Percentiles rank a stretch among this genome's conserved stretches.
These are phyloP conservation scores for Pyrenula massariospora DNA, from an alignment of 495 filamentous ascomycete genomes.

Conservation along the genomic window DNA sequence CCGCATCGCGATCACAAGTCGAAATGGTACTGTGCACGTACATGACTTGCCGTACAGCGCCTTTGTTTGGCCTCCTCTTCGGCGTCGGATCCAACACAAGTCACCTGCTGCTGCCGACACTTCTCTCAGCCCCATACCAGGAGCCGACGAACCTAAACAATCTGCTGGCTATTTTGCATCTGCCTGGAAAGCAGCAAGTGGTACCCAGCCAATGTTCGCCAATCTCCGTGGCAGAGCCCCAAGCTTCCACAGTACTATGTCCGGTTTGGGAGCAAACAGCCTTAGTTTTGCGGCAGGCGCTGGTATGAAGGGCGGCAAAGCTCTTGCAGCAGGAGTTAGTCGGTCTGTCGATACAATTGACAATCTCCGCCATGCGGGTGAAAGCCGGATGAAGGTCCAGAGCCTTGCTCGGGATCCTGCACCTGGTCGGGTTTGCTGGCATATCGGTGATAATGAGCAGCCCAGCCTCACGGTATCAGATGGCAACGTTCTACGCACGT, in stretches of 20 bases:
- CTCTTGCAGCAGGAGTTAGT: constrained; percentile 69
- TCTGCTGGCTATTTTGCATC: constrained; percentile 52
- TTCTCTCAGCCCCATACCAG: constrained; percentile 14
- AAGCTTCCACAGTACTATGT: constrained; percentile 35
- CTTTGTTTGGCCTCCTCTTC: constrained; percentile 81
- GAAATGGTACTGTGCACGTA: constrained; percentile 87
- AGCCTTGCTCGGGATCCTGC: constrained; percentile 33
- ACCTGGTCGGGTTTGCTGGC: constrained; percentile 29
- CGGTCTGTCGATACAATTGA: constrained; percentile 72
- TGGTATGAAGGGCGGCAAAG: constrained; percentile 59
- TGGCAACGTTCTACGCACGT: constrained; percentile 15
- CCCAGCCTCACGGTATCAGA: constrained; percentile 27
- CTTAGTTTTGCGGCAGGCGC: constrained; percentile 54
- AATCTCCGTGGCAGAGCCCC: constrained; percentile 39
- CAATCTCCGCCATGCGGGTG: constrained; percentile 69
- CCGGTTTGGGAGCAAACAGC: constrained; percentile 33
- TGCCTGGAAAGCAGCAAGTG: constrained; percentile 43
- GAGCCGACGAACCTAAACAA: constrained; percentile 36
- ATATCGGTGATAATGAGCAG: constrained; percentile 18
- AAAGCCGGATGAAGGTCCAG: constrained; percentile 71
- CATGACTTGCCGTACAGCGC: constrained; percentile 74
- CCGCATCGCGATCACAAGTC: constrained; percentile 72
- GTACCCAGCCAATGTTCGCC: constrained; percentile 47
- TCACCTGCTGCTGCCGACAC: constrained; percentile 17
- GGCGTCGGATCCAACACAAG: constrained; percentile 38